phyloP scores from a whole-genome alignment of 768 basidiomycete species.

The Suillus subalutaceus region DNA sequence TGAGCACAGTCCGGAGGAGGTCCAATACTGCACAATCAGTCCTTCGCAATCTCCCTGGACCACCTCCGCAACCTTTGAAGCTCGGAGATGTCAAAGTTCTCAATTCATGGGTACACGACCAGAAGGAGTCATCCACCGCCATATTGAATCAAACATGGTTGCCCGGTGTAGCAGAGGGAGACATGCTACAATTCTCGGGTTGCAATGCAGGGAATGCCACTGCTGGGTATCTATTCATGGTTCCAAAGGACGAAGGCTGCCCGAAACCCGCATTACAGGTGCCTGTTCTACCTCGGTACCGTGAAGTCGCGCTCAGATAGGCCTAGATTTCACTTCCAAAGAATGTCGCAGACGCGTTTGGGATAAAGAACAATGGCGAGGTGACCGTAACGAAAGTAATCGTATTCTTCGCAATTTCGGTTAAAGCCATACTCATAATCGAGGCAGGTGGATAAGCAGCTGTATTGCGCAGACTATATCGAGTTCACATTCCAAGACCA shows the following conservation, averaged over 20 bases:
- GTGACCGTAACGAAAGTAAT: slow-evolving; percentile 71
- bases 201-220: slow-evolving; percentile 43
- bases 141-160: slow-evolving; percentile 74
- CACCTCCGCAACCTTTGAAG: slow-evolving; percentile 50
- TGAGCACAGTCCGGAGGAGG: slow-evolving; percentile 66
- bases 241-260: slow-evolving; percentile 63
- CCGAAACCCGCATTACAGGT: slow-evolving; percentile 71
- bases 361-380: slow-evolving; percentile 70
- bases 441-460: slow-evolving; percentile 66
- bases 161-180: slow-evolving; percentile 80
- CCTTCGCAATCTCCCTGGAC: slow-evolving; percentile 40
- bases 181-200: slow-evolving; percentile 59
- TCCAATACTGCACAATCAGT: slow-evolving; percentile 78
- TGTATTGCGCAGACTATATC: slow-evolving; percentile 71
- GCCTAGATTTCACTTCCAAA: slow-evolving; percentile 73
- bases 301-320: slow-evolving; percentile 3
- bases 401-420: slow-evolving; percentile 5
- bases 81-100: slow-evolving; percentile 65
- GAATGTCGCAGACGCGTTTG: slow-evolving; percentile 71
- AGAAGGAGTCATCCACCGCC: slow-evolving; percentile 59
- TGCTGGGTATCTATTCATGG: slow-evolving; percentile 63
- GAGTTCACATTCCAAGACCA: slow-evolving; percentile 95
- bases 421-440: neutral
- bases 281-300: slow-evolving; percentile 9
- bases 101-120: slow-evolving; percentile 76